Evolutionary conservation across 306 rosid species (phyloP).

Genomic region (Fragaria nilgerrensis): DNA sequence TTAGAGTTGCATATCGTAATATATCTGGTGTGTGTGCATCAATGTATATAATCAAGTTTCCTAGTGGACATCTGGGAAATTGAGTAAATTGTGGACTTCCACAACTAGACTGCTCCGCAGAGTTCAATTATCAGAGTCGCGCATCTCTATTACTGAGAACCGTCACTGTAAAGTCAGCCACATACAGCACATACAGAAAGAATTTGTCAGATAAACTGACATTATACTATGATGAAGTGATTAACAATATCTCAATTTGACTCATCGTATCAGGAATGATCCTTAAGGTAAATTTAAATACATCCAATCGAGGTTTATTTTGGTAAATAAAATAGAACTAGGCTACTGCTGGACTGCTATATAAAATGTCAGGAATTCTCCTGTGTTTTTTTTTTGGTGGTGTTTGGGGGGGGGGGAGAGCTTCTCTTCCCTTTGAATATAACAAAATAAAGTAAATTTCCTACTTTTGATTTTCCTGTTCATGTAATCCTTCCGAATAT

Average conservation of each 20-base stretch:
- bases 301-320: neutral
- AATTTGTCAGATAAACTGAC: neutral
- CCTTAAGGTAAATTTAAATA: neutral
- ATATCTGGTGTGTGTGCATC: too few relatives aligned
- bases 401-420: neutral
- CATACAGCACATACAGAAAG: neutral
- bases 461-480: neutral
- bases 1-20: neutral
- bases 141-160: neutral
- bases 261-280: neutral
- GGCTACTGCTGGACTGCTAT: neutral
- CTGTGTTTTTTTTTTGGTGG: neutral
- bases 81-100: neutral
- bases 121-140: neutral
- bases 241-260: neutral
- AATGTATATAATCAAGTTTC: neutral
- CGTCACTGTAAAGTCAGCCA: neutral
- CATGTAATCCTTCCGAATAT: too few relatives aligned
- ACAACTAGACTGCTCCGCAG: neutral
- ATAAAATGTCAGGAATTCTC: neutral
- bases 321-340: neutral
- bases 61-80: neutral
- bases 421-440: too few relatives aligned
- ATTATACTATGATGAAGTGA: neutral
- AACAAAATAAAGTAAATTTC: neutral